Evolutionary conservation across 495 filamentous ascomycete genomes (phyloP), one percentile per base, ranked within the genome.

Genomic region (Monascus purpureus): DNA sequence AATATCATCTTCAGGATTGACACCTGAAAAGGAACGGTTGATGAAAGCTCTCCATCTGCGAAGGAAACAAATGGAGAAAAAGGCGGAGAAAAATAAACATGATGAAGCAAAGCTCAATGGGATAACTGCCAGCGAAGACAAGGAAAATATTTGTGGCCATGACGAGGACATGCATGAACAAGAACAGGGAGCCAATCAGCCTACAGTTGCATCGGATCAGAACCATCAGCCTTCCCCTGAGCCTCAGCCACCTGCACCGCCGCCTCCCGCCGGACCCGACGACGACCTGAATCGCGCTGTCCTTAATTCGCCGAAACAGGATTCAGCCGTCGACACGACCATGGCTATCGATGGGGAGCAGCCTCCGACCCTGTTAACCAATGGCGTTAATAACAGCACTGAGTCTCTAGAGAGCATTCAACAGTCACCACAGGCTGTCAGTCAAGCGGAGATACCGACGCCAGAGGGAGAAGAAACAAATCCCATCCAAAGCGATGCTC

Each of bases 31-130:
- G 51, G 73, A 80, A 42, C 70, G 86, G 39, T 61, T 97, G 37
- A 82, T 93, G 83, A 94, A 88, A 60, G 88, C 90, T 4, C 65
- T 95, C 51, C 80, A 96, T 42, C 59, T 95, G 27, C 69, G 90
- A 24, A 86, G 84, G 53, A 84, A 80, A 46, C 75, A 82, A 41
- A 63, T 74, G 65, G 69, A 57, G 12, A 66, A 57, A 33, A 46
- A 49, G 24, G 47, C 52, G n/a, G 49, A 55, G 17, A 59, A 50
- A 36, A 50, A 44, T 25, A 52, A 40, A 25, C 42, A 59, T 27
- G 32, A 8, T 2, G 17, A 15, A 19, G 29, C 17, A 23, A 29
- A 29, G 1, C 29, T 25, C 13, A 13, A 36, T 23, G 32, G 27
- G n/a, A 38, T 22, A 29, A 45, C 37, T 9, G 31, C 18, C 17